Evolutionary conservation across 345 rosid species (phyloP).

Genomic region (Sapria himalayana): DNA sequence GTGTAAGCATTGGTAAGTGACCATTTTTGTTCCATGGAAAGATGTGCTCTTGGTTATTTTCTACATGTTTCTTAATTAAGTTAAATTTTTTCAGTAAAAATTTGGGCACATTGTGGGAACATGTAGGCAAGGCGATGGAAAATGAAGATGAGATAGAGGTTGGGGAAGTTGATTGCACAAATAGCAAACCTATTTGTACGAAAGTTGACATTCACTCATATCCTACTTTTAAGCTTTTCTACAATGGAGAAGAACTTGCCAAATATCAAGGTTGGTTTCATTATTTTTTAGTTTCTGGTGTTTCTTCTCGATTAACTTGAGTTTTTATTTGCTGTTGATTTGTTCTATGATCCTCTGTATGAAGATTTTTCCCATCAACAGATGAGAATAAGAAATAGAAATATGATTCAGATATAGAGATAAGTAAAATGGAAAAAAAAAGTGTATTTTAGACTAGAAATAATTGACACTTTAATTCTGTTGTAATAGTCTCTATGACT

Average conservation of each 20-base stretch:
- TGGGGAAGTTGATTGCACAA: conserved; percentile 82
- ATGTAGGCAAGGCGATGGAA: conserved; percentile 69
- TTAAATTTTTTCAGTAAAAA: conserved; percentile 45
- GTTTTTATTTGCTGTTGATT: too few relatives aligned
- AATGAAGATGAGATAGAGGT: conserved; percentile 88
- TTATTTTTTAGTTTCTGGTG: background rate
- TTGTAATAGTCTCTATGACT: too few relatives aligned
- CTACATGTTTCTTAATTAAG: conserved; percentile 4
- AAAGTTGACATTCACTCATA: conserved; percentile 83
- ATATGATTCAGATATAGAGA: too few relatives aligned
- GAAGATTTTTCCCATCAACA: too few relatives aligned
- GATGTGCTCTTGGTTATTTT: background rate
- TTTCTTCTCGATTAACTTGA: too few relatives aligned
- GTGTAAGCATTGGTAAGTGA: conserved; percentile 89
- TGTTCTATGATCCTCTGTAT: too few relatives aligned
- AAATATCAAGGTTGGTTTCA: conserved; percentile 57
- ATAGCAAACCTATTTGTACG: conserved; percentile 55
- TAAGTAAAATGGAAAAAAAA: too few relatives aligned
- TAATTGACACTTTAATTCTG: too few relatives aligned
- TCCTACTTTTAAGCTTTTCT: conserved; percentile 84
- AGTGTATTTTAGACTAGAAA: too few relatives aligned
- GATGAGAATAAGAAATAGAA: too few relatives aligned
- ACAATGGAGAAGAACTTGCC: conserved; percentile 74
- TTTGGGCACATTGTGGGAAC: conserved; percentile 84
- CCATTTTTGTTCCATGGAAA: too few relatives aligned